Conservation (phyloP, 768 basidiomycete genomes). For the Hygrocybe punicea region DNA sequence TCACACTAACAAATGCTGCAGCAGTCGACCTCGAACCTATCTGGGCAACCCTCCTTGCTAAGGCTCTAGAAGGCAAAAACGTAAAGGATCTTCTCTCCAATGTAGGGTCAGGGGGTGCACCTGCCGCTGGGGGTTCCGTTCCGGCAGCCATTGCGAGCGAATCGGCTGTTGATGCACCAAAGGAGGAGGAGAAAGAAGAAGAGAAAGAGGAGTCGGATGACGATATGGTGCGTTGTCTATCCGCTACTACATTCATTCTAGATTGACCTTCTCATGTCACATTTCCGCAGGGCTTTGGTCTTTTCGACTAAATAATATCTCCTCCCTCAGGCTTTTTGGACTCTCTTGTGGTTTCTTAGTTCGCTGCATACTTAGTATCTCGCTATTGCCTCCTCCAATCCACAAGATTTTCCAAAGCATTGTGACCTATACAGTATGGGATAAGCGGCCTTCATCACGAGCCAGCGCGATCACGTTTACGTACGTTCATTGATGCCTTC, state of each 20-base stretch:
- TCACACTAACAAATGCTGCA: slow-evolving; percentile 80
- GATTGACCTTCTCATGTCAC: background rate
- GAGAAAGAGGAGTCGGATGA: slow-evolving; percentile 89
- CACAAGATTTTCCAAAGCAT: too few species aligned
- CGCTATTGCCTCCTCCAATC: too few species aligned
- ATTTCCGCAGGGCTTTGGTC: slow-evolving; percentile 77
- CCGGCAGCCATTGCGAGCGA: slow-evolving; percentile 55
- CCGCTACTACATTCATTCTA: background rate
- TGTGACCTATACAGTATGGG: too few species aligned
- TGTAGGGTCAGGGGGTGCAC: slow-evolving; percentile 88
- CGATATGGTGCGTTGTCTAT: slow-evolving; percentile 64
- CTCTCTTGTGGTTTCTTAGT: too few species aligned
- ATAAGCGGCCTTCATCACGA: too few species aligned
- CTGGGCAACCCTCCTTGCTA: slow-evolving; percentile 96
- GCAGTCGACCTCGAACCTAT: slow-evolving; percentile 88
- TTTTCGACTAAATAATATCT: slow-evolving; percentile 82
- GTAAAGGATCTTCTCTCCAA: slow-evolving; percentile 93
- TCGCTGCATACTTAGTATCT: too few species aligned
- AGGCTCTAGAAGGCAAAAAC: slow-evolving; percentile 97
- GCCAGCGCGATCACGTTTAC: too few species aligned
- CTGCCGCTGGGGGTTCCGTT: slow-evolving; percentile 39
- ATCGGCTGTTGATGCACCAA: slow-evolving; percentile 67
- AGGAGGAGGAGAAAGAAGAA: slow-evolving; percentile 81
- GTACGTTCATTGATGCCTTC: too few species aligned
- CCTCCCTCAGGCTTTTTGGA: background rate